These are phyloP conservation scores for Fusarium euwallaceae DNA, from an alignment of 2,329 filamentous ascomycete genomes.

Conservation along the genomic window DNA sequence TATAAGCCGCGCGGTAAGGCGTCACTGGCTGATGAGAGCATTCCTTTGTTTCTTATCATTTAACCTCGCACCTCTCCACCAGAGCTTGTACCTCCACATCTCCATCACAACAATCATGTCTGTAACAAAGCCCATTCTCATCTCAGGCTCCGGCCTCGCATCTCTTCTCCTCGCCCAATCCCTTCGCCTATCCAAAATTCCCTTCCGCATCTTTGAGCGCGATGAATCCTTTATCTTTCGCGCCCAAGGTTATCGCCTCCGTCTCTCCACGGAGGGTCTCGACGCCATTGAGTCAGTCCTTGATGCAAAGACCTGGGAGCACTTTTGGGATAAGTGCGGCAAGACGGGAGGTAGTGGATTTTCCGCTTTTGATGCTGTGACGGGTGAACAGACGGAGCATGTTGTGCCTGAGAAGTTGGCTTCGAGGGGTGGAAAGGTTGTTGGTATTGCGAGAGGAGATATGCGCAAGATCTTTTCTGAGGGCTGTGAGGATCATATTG, in stretches of 20 bases:
- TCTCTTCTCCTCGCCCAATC: slow-evolving; percentile 61
- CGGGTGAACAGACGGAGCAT: slow-evolving; percentile 59
- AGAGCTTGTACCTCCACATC: not conserved
- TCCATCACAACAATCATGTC: slow-evolving; percentile 27
- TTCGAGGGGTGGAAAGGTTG: slow-evolving; percentile 69
- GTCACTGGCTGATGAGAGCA: not conserved
- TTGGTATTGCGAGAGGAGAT: slow-evolving; percentile 73
- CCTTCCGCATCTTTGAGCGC: slow-evolving; percentile 70
- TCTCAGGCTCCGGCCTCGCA: slow-evolving; percentile 59
- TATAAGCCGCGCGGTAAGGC: not conserved
- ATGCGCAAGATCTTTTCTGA: slow-evolving; percentile 71
- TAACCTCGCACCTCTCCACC: not conserved
- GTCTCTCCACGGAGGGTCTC: slow-evolving; percentile 68
- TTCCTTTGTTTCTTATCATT: not conserved
- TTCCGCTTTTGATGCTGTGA: slow-evolving; percentile 64
- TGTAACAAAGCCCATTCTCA: slow-evolving; percentile 53
- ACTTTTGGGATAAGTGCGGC: slow-evolving; percentile 71
- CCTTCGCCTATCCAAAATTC: slow-evolving; percentile 56
- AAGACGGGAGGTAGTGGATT: slow-evolving; percentile 71
- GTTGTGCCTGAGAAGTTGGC: slow-evolving; percentile 52
- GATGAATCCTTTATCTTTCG: slow-evolving; percentile 65
- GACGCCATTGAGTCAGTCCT: slow-evolving; percentile 73
- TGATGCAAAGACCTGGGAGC: slow-evolving; percentile 58
- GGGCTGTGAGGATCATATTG: slow-evolving; percentile 67
- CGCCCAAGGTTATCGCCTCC: slow-evolving; percentile 72